A percentile compares a stretch with the other conserved stretches of the same genome.
These are phyloP conservation scores for Euphorbia schlechtendalii DNA, from an alignment of 441 rosid genomes.

Conservation along the genomic window DNA sequence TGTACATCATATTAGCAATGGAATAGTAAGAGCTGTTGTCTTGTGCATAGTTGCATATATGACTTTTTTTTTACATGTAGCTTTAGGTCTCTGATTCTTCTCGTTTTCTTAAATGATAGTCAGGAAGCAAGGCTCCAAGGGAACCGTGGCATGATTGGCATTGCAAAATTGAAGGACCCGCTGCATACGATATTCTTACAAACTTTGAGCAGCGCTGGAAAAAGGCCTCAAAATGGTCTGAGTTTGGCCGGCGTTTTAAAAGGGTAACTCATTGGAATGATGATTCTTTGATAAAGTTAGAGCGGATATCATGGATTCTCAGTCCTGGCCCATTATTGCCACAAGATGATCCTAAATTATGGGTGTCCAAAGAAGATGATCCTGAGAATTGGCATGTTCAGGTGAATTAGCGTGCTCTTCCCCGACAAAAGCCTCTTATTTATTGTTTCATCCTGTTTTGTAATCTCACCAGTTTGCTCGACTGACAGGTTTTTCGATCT, in stretches of 20 bases:
- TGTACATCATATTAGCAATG: too few relatives aligned
- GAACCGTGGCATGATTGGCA: conserved; percentile 91
- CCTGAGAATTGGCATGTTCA: conserved; percentile 72
- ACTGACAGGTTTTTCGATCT: conserved; percentile 67
- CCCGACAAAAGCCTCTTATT: not conserved
- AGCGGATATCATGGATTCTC: conserved; percentile 81
- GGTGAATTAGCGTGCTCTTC: conserved; percentile 30
- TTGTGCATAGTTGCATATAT: too few relatives aligned
- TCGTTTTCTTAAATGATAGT: conserved; percentile 30
- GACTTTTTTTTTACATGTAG: not conserved
- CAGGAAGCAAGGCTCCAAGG: conserved; percentile 64
- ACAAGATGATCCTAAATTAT: conserved; percentile 38
- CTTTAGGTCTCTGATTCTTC: not conserved
- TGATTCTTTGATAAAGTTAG: conserved; percentile 70
- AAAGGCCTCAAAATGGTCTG: conserved; percentile 69
- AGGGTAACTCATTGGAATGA: conserved; percentile 69
- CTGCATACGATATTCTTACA: conserved; percentile 77
- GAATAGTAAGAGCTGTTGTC: too few relatives aligned
- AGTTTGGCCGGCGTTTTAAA: conserved; percentile 52
- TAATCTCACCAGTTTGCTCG: conserved; percentile 6
- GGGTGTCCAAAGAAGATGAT: conserved; percentile 48
- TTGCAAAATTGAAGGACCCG: conserved; percentile 85
- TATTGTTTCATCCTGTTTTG: too few relatives aligned
- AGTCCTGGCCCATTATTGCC: conserved; percentile 44
- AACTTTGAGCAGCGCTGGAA: conserved; percentile 93